Evolutionary conservation across 73 alveolate genomes (phyloP), one percentile per base, ranked within the genome.

Genomic region (Paramecium tetraurelia): DNA sequence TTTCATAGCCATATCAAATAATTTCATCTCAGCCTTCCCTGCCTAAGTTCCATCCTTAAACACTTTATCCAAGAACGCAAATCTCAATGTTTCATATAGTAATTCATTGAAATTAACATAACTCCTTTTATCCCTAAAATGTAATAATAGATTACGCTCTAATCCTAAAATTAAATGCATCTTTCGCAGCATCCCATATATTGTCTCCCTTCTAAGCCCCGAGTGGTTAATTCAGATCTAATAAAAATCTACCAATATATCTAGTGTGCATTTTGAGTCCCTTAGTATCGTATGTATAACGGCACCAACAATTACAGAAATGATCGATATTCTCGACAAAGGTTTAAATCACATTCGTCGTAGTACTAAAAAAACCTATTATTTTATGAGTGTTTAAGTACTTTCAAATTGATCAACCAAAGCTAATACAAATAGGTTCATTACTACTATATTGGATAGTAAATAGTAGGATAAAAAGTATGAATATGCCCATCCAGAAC

Each of bases 341-440:
- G 2, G 90, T 80, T 44, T 80, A 46, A 5, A 80, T 80, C 0
- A 80, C 90, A 80, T 80, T 80, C 12, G 70, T 24, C 7, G 46
- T 12, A 5, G 71, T 27, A 24, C 44, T 80, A 35, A 43, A 80
- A 48, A 80, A 80, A 31, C 35, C 90, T 80, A 22, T 24, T 0
- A 43, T 22, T 0, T 46, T 1, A 18, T 0, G 0, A 18, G 21
- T 44, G 41, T 20, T 0, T 22, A 43, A 18, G 5, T 80, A 80
- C 90, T 80, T 80, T 80, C 90, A 35, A 80, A 80, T 48, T 80
- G 24, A 31, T 80, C 90, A 21, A 80, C 90, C n/a, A 80, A 48
- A 10, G 90, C 90, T 48, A 80, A 44, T 8, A 80, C 75, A 24
- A 80, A 80, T 41, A 80, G 36, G 46, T 80, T 80, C 70, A 80